Percentiles rank a stretch among this genome's conserved stretches.
These are phyloP conservation scores for Rubus parviflorus DNA, from an alignment of 306 rosid genomes.

Conservation along the genomic window DNA sequence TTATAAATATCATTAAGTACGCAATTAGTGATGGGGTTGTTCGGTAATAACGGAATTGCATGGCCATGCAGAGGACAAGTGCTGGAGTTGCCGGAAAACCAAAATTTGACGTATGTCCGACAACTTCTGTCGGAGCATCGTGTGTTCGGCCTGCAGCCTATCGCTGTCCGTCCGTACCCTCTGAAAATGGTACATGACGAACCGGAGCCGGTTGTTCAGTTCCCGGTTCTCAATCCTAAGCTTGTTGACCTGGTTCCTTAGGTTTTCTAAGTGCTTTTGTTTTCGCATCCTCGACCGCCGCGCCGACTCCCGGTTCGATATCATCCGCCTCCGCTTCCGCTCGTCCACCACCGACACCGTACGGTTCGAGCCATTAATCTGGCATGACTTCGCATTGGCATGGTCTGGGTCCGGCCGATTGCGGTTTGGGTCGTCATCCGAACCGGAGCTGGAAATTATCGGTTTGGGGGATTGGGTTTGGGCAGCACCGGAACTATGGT, in stretches of 20 bases:
- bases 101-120: constrained; percentile 46
- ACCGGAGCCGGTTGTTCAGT: constrained; percentile 53
- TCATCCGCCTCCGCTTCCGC: constrained; percentile 72
- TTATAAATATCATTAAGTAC: constrained; percentile 25
- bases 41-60: constrained; percentile 43
- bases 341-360: constrained; percentile 36
- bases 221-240: constrained; percentile 67
- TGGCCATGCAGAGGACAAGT: constrained; percentile 54
- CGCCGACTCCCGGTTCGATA: constrained; percentile 94
- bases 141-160: constrained; percentile 54
- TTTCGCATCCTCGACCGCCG: constrained; percentile 90
- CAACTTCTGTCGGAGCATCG: constrained; percentile 51
- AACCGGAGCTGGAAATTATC: constrained; percentile 26
- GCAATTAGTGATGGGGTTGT: constrained; percentile 42
- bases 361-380: constrained; percentile 19
- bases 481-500: constrained; percentile 37
- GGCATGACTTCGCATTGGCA: constrained; percentile 23
- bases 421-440: constrained; percentile 42
- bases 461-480: constrained; percentile 17
- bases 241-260: constrained; percentile 70
- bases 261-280: constrained; percentile 78
- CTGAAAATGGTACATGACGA: constrained; percentile 37
- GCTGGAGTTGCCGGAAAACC: constrained; percentile 53
- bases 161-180: constrained; percentile 53
- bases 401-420: constrained; percentile 4